A percentile compares a stretch with the other conserved stretches of the same genome.
Conservation (phyloP, 768 basidiomycete genomes). For the Tephrocybe sp. region DNA sequence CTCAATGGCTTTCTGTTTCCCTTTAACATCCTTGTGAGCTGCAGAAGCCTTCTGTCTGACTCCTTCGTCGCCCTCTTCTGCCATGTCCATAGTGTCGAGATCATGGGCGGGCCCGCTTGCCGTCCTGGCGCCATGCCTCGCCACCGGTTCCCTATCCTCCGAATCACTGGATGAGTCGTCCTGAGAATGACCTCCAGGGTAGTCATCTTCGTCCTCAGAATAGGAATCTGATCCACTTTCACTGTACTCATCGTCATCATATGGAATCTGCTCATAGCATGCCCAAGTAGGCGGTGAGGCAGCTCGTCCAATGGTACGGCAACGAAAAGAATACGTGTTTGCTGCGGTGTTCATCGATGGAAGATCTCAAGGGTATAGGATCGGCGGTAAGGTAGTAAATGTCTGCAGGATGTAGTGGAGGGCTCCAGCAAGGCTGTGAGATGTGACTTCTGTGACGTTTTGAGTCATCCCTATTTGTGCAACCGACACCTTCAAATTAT, state of each 20-base stretch:
- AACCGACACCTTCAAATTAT: no score
- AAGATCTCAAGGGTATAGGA: neutral
- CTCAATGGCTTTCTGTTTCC: conserved; percentile 79
- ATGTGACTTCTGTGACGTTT: no score
- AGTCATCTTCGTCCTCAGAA: conserved; percentile 77
- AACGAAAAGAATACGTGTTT: conserved; percentile 56
- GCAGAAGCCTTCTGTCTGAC: conserved; percentile 37
- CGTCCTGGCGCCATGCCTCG: conserved; percentile 27
- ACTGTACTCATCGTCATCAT: conserved; percentile 56
- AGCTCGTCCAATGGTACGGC: conserved; percentile 75
- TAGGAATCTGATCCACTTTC: conserved; percentile 62
- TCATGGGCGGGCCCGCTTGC: conserved; percentile 33
- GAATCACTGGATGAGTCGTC: conserved; percentile 25
- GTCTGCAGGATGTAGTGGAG: no score
- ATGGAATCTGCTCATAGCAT: conserved; percentile 88
- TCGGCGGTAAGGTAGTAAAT: no score
- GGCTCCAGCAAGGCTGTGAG: no score
- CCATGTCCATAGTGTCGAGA: conserved; percentile 57
- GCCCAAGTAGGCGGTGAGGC: conserved; percentile 87
- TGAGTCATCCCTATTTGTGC: no score
- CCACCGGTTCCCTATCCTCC: conserved; percentile 34
- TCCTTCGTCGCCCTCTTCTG: conserved; percentile 35
- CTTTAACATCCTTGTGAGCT: conserved; percentile 65
- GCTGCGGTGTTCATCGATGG: conserved; percentile 37
- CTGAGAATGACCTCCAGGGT: conserved; percentile 28